phyloP scores from a whole-genome alignment of 768 basidiomycete genomes.

The Termitomyces sp. region DNA sequence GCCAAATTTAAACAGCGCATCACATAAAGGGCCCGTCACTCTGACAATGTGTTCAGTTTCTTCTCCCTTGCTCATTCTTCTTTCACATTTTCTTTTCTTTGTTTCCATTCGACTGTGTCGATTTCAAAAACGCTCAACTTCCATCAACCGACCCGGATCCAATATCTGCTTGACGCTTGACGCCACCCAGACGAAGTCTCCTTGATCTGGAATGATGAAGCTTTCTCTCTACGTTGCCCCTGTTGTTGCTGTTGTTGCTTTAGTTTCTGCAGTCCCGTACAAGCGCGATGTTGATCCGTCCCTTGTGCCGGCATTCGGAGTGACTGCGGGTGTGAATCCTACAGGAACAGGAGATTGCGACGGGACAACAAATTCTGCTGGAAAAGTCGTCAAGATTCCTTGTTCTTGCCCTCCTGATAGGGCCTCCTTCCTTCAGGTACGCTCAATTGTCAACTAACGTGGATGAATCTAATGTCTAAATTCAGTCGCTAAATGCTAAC shows the following conservation, averaged over 20 bases:
- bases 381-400: constrained; percentile 54
- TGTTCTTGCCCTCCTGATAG: constrained; percentile 60
- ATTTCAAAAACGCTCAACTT: background rate
- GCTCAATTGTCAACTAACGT: background rate
- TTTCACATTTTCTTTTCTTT: background rate
- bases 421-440: constrained; percentile 44
- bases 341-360: constrained; percentile 58
- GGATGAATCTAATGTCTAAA: background rate
- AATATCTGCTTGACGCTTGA: background rate
- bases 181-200: constrained; percentile 2
- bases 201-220: constrained; percentile 21
- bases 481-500: constrained; percentile 42
- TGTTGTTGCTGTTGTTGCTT: constrained; percentile 21
- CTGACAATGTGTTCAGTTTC: background rate
- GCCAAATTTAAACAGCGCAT: background rate
- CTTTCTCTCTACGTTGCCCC: constrained; percentile 24
- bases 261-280: constrained; percentile 32
- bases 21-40: background rate
- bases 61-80: background rate
- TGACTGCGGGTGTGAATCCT: constrained; percentile 50
- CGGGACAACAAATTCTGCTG: constrained; percentile 52
- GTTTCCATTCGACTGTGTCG: constrained; percentile 18
- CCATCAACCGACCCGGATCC: background rate
- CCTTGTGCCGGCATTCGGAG: constrained; percentile 59
- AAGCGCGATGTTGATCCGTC: constrained; percentile 33